A percentile compares a stretch with the other conserved stretches of the same genome.
Conservation (phyloP, 768 basidiomycete genomes). For the Lanmaoa rubissima region DNA sequence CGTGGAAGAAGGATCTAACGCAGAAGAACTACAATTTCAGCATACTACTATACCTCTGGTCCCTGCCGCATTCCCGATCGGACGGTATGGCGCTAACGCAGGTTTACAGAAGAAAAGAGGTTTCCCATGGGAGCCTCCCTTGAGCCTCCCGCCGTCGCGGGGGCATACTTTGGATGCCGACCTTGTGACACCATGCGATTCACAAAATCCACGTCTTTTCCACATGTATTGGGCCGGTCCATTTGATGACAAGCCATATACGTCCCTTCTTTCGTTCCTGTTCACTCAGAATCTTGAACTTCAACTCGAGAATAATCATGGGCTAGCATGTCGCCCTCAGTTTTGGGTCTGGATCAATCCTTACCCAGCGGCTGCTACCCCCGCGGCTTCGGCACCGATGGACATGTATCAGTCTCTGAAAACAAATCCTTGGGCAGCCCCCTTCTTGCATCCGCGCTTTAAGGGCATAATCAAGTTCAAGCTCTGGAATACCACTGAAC, state of each 20-base stretch:
- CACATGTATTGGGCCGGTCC: conserved; percentile 98
- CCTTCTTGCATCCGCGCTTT: conserved; percentile 88
- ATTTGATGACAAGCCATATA: conserved; percentile 96
- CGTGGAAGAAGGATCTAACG: conserved; percentile 43
- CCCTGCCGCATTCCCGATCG: conserved; percentile 22
- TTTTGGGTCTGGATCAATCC: conserved; percentile 98
- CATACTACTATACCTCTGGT: conserved; percentile 19
- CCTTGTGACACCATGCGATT: conserved; percentile 56
- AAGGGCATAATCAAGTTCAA: conserved; percentile 88
- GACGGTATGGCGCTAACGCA: conserved; percentile 47
- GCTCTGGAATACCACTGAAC: conserved; percentile 96
- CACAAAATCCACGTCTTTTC: conserved; percentile 78
- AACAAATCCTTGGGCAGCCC: conserved; percentile 85
- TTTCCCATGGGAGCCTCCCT: conserved; percentile 54
- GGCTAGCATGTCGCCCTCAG: conserved; percentile 71
- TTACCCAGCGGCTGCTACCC: conserved; percentile 81
- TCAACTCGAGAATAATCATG: conserved; percentile 44
- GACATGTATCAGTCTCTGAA: conserved; percentile 84
- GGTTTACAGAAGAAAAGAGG: conserved; percentile 59
- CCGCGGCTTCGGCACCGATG: conserved; percentile 70
- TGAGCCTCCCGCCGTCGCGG: conserved; percentile 47
- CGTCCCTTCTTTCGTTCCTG: conserved; percentile 87
- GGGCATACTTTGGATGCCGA: conserved; percentile 43
- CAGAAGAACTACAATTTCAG: conserved; percentile 7
- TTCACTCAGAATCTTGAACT: conserved; percentile 90